Percentiles rank a stretch among this genome's conserved stretches.
Evolutionary conservation across 352 stramenopile species (phyloP).

Genomic region (Globisporangium acanthophoron): DNA sequence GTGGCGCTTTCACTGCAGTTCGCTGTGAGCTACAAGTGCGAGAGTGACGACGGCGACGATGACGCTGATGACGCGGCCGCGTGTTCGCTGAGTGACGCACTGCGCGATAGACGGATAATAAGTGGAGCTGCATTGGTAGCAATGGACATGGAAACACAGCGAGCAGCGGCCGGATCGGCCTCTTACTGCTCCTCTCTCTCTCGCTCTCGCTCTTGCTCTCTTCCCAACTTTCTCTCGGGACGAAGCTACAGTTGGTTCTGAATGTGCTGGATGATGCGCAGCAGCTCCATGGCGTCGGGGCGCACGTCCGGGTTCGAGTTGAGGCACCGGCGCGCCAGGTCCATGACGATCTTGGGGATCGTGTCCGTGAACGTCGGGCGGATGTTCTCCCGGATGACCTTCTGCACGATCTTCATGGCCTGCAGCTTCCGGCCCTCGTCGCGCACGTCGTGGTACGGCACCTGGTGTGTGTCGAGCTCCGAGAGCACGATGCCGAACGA

Average conservation of each 20-base stretch:
- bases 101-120: neutral
- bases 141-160: neutral
- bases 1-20: neutral
- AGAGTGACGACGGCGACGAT: constrained; percentile 2
- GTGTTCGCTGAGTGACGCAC: too few relatives aligned
- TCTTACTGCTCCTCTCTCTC: too few relatives aligned
- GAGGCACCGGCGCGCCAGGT: constrained; percentile 60
- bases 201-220: neutral
- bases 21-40: neutral
- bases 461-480: constrained; percentile 69
- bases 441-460: constrained; percentile 78
- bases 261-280: constrained; percentile 59
- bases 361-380: constrained; percentile 53
- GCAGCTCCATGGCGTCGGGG: constrained; percentile 59
- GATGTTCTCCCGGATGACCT: constrained; percentile 67
- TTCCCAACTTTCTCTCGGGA: too few relatives aligned
- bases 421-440: constrained; percentile 72
- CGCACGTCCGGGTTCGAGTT: constrained; percentile 61
- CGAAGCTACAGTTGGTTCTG: constrained; percentile 40
- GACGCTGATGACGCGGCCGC: too few relatives aligned
- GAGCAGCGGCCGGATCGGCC: neutral
- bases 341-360: constrained; percentile 50
- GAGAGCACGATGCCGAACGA: constrained; percentile 81
- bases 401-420: constrained; percentile 82
- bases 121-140: neutral